These are phyloP conservation scores for Beauveria caledonica DNA, from an alignment of 2,329 filamentous ascomycete genomes.

Conservation along the genomic window DNA sequence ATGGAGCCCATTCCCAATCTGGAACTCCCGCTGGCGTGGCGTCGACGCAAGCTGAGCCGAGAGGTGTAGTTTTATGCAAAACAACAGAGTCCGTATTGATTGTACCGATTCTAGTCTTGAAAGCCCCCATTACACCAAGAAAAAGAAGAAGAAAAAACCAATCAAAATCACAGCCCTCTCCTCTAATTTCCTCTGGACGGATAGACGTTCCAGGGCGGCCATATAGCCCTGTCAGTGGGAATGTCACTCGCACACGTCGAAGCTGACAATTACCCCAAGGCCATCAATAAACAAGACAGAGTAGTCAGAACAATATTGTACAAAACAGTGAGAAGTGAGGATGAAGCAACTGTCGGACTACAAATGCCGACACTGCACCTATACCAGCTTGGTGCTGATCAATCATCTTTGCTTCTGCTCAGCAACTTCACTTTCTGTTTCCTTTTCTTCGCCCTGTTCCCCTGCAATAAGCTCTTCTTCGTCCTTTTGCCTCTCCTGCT, in stretches of 20 bases:
- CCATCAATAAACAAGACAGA: constrained; percentile 9
- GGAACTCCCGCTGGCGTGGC: background rate
- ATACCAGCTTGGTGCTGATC: background rate
- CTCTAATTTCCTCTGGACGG: background rate
- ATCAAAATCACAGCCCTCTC: background rate
- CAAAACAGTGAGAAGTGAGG: background rate
- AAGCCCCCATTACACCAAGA: background rate
- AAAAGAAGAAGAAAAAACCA: background rate
- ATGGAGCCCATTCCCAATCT: background rate
- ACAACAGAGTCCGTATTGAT: background rate
- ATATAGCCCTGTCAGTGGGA: background rate
- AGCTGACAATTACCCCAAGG: background rate
- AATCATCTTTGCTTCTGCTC: constrained; percentile 12
- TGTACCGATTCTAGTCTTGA: background rate
- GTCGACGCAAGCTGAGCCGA: background rate
- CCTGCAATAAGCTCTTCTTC: constrained; percentile 35
- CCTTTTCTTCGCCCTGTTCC: constrained; percentile 23
- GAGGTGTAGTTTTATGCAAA: background rate
- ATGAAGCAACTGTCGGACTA: background rate
- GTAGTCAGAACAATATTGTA: constrained; percentile 1
- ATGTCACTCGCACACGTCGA: background rate
- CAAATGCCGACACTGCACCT: background rate
- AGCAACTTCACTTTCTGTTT: constrained; percentile 17
- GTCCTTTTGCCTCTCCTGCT: constrained; percentile 33
- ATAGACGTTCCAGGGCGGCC: background rate